These are phyloP conservation scores for Leccinum variicolor DNA, from an alignment of 768 basidiomycete genomes.

Conservation along the genomic window DNA sequence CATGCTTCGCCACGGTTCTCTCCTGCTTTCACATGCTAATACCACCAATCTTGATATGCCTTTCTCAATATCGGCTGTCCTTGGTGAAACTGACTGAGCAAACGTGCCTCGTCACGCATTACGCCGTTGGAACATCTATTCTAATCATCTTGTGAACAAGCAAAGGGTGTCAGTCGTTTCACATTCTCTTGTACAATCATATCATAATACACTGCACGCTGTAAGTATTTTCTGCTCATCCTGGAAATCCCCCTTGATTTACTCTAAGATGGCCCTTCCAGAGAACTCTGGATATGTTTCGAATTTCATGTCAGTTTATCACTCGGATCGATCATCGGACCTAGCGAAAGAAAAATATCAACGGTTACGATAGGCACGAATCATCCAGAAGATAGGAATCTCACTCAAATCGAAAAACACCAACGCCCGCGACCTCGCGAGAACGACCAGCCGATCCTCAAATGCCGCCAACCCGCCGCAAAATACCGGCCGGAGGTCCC, in stretches of 20 bases:
- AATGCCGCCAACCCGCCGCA: constrained; percentile 8
- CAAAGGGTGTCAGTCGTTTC: neutral
- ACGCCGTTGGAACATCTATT: neutral
- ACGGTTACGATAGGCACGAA: neutral
- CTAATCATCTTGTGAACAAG: neutral
- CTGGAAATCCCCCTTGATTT: neutral
- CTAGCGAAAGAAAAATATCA: neutral
- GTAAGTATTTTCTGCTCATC: neutral
- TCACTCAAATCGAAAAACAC: constrained; percentile 16
- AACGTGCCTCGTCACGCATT: neutral
- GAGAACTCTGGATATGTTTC: neutral
- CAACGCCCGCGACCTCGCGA: neutral
- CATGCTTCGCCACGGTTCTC: neutral
- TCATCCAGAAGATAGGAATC: neutral
- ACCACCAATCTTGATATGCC: neutral
- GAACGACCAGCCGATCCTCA: constrained; percentile 9
- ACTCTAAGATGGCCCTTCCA: neutral
- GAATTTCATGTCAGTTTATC: neutral
- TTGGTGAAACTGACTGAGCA: neutral
- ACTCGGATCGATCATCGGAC: neutral
- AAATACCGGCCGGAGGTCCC: constrained; percentile 9
- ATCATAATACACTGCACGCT: neutral
- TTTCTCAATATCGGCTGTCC: neutral
- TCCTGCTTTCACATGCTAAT: neutral
- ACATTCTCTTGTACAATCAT: neutral